phyloP scores from a whole-genome alignment of 805 yeast species.

The Ogataea nonfermentans region DNA sequence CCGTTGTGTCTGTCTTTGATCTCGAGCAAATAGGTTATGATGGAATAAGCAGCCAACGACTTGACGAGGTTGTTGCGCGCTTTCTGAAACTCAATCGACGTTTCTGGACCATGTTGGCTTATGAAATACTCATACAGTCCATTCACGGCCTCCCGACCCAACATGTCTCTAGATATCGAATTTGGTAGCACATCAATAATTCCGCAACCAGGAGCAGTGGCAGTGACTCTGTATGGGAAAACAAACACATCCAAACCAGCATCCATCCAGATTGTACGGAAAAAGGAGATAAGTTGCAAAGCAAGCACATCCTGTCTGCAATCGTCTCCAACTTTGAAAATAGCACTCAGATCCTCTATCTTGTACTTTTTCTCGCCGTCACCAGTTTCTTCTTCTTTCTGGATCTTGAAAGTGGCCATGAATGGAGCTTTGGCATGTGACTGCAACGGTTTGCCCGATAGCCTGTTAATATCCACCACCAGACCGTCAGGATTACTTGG shows the following conservation, averaged over 20 bases:
- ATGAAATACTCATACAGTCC: conserved; percentile 91
- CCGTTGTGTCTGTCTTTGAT: conserved; percentile 98
- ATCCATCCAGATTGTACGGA: conserved; percentile 84
- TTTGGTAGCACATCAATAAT: conserved; percentile 97
- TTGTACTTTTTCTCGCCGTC: conserved; percentile 32
- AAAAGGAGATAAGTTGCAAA: conserved; percentile 84
- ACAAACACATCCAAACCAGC: conserved; percentile 89
- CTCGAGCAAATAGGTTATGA: conserved; percentile 85
- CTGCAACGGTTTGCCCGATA: conserved; percentile 91
- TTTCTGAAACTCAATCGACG: conserved; percentile 80
- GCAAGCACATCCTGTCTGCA: conserved; percentile 97
- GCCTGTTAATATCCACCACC: conserved; percentile 87
- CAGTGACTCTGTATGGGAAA: conserved; percentile 93
- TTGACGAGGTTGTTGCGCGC: conserved; percentile 92
- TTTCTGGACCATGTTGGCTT: conserved; percentile 93
- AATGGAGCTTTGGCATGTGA: conserved; percentile 99
- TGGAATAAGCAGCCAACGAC: conserved; percentile 91
- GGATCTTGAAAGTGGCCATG: conserved; percentile 90
- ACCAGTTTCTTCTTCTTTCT: conserved; percentile 51
- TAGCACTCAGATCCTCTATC: conserved; percentile 71
- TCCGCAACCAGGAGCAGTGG: conserved; percentile 99
- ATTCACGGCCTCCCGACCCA: conserved; percentile 98
- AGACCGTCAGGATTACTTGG: conserved; percentile 97
- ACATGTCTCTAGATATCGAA: conserved; percentile 94
- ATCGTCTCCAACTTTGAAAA: conserved; percentile 98